Base-by-base conservation (phyloP, 164 flowering plant species). In the Kalanchoe fedtschenkoi region DNA sequence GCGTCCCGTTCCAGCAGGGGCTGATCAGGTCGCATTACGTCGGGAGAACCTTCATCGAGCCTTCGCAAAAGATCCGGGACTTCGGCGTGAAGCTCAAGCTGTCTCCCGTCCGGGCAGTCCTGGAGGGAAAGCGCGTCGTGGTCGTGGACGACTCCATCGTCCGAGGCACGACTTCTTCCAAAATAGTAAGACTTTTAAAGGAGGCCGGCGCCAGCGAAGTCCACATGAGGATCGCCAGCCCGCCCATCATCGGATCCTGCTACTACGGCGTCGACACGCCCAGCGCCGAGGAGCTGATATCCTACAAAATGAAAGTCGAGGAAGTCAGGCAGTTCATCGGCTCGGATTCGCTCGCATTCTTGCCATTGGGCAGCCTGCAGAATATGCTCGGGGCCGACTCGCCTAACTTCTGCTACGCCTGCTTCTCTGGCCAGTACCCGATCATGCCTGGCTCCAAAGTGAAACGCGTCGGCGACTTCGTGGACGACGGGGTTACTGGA, bases 61-160 rank as follows among this genome's bases (percentile, higher is more conserved):
- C 96, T 0, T 84, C 92, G 0, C 96, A 92, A 74, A 85, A 74
- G 77, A 89, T 87, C 70, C 70, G 96, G 67, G 96, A 91, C 69
- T 88, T 88, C 58, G 96, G 92, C 6, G 96, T 91, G 61, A 89
- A 87, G 78, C 80, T 86, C 11, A 89, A 91, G 78, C 79, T 89
- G 5, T 81, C 98, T 0, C 96, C 98, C 0, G 89, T 87, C 9
- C 55, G 76, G 16, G 84, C 86, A 1, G 96, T 87, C 0, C 67
- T 89, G 70, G 82, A 86, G 55, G 96, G 98, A 37, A 87, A 88
- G 72, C 76, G 96, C 64, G 98, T 92, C 24, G 98, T 89, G 44
- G 96, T 92, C n/a, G 93, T 92, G 65, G 98, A 92, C 72, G 96
- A 92, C 66, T 92, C 98, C 3, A 92, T 92, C 47, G 96, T 89